Evolutionary conservation across 2,329 filamentous ascomycete genomes (phyloP).

Genomic region (Fusarium nygamai): DNA sequence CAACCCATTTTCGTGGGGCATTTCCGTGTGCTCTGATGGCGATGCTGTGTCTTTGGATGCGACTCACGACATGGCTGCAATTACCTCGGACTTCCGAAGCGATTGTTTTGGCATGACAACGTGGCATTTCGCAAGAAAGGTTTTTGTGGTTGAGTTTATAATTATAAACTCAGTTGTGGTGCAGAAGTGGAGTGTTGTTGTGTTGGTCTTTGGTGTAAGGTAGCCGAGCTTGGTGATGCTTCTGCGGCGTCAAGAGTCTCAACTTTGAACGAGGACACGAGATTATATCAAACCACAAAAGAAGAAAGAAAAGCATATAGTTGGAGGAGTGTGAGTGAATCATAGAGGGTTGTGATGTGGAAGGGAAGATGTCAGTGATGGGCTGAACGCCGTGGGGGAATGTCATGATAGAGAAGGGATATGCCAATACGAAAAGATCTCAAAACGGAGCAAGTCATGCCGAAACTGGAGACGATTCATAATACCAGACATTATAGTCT

Average conservation of each 20-base stretch:
- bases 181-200: not conserved
- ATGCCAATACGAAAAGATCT: not conserved
- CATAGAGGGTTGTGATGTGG: not conserved
- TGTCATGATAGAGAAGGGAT: not conserved
- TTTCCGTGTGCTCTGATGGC: not conserved
- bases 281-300: no score
- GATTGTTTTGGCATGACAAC: not conserved
- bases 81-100: not conserved
- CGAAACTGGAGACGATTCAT: not conserved
- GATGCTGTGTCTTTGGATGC: not conserved
- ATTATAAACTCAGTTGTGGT: not conserved
- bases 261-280: not conserved
- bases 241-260: not conserved
- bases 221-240: not conserved
- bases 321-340: not conserved
- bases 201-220: not conserved
- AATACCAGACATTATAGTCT: not conserved
- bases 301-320: not conserved
- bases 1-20: not conserved
- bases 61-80: not conserved
- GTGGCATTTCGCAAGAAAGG: not conserved
- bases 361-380: not conserved
- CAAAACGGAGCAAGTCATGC: not conserved
- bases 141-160: not conserved
- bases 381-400: not conserved